Conservation (phyloP, 306 rosid genomes). For the Trifolium fragiferum region DNA sequence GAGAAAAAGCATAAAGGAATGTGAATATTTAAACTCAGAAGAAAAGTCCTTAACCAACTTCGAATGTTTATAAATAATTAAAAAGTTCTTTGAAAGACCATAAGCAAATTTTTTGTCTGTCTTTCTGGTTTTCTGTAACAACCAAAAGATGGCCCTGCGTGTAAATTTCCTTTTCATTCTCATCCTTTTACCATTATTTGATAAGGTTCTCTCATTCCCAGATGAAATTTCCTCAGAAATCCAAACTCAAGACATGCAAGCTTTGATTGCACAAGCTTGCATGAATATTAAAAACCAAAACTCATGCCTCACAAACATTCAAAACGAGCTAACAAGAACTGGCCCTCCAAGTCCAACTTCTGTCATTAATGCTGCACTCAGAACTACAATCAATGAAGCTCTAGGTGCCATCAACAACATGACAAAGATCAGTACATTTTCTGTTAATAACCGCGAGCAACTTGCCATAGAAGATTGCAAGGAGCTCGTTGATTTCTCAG, state of each 20-base stretch:
- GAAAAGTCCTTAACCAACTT: constrained; percentile 42
- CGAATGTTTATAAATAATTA: constrained; percentile 45
- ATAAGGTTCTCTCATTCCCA: constrained; percentile 36
- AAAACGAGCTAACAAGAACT: constrained; percentile 55
- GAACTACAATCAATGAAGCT: constrained; percentile 68
- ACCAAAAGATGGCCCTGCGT: constrained; percentile 51
- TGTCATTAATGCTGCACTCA: constrained; percentile 70
- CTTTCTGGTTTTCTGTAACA: constrained; percentile 40
- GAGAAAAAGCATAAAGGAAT: constrained; percentile 58
- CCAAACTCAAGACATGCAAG: constrained; percentile 53
- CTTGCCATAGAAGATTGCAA: constrained; percentile 86
- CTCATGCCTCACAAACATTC: constrained; percentile 63
- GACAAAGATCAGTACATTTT: constrained; percentile 68
- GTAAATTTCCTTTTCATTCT: constrained; percentile 53
- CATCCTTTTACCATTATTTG: constrained; percentile 46
- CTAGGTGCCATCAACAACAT: constrained; percentile 64
- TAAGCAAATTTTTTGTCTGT: constrained; percentile 20
- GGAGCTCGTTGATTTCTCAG: constrained; percentile 89
- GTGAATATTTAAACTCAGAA: constrained; percentile 44
- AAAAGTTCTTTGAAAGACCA: constrained; percentile 33
- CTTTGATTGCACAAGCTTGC: constrained; percentile 72
- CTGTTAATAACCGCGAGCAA: constrained; percentile 73
- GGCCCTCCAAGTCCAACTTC: constrained; percentile 55
- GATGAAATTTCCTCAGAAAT: constrained; percentile 51
- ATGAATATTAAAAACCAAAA: constrained; percentile 55